Evolutionary conservation across 768 basidiomycete genomes (phyloP).

Genomic region (Rhodotorula graminis): DNA sequence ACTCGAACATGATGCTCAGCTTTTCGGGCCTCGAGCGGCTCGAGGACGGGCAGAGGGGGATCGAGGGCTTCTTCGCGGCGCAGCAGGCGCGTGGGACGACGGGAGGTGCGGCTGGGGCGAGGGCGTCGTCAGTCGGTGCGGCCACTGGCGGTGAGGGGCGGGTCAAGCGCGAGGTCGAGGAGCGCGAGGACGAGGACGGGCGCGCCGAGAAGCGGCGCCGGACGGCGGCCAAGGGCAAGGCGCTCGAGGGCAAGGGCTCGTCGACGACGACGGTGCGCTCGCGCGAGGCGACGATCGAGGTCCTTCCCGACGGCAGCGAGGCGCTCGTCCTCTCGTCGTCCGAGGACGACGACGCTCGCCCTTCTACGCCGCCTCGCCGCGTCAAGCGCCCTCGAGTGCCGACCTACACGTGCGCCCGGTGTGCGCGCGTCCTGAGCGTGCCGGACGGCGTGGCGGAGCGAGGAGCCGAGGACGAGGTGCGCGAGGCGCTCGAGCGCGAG

Average conservation of each 20-base stretch:
- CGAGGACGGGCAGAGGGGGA: conserved; percentile 75
- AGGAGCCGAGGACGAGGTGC: conserved; percentile 6
- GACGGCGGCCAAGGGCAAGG: conserved; percentile 45
- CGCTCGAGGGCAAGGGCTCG: not conserved
- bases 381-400: conserved; percentile 40
- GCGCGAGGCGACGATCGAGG: not conserved
- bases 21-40: conserved; percentile 72
- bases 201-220: conserved; percentile 17
- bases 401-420: conserved; percentile 52
- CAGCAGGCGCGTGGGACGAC: not conserved
- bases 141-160: not conserved
- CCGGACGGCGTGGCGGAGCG: not conserved
- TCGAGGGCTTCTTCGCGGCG: conserved; percentile 73
- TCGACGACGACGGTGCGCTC: not conserved
- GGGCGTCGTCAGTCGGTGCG: not conserved
- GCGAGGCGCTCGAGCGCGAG: conserved; percentile 35
- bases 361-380: not conserved
- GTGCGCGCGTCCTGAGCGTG: conserved; percentile 20
- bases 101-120: not conserved
- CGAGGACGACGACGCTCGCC: not conserved
- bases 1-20: conserved; percentile 66
- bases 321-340: not conserved
- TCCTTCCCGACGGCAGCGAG: not conserved
- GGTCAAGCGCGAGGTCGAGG: conserved; percentile 1
- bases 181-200: conserved; percentile 1